These are phyloP conservation scores for Spencermartinsiella ligniputridi DNA, from an alignment of 1,139 yeast genomes.

Conservation along the genomic window DNA sequence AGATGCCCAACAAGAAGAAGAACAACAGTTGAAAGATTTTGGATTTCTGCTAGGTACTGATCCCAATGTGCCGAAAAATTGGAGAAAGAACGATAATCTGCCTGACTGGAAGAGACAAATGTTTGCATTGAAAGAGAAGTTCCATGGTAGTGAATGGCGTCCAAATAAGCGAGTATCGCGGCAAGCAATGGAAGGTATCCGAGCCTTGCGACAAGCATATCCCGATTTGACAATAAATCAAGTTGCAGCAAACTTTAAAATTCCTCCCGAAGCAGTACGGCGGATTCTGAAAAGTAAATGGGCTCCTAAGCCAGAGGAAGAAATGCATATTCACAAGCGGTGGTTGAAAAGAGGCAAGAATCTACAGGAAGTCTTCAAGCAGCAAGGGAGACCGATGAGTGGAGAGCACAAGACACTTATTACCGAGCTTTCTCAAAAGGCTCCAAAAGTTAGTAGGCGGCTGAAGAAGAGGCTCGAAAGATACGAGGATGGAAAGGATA, in stretches of 20 bases:
- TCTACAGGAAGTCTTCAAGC: slow-evolving; percentile 15
- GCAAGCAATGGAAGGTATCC: slow-evolving; percentile 63
- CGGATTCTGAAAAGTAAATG: slow-evolving; percentile 74
- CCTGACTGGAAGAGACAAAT: slow-evolving; percentile 70
- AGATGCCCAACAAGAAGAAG: too few relatives aligned
- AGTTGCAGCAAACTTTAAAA: slow-evolving; percentile 58
- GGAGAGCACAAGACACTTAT: neutral
- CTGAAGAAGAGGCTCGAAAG: slow-evolving; percentile 19
- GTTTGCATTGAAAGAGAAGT: slow-evolving; percentile 54
- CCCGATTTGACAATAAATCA: slow-evolving; percentile 61
- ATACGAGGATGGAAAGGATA: slow-evolving; percentile 5
- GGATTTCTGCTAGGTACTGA: neutral
- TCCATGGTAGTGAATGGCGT: slow-evolving; percentile 57
- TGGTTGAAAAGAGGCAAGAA: slow-evolving; percentile 46
- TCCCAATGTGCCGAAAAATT: slow-evolving; percentile 33
- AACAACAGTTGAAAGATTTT: neutral
- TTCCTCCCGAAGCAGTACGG: slow-evolving; percentile 81
- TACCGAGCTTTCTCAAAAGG: neutral
- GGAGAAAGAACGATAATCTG: slow-evolving; percentile 39
- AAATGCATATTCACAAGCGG: slow-evolving; percentile 41
- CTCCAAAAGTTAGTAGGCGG: too few relatives aligned
- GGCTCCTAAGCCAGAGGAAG: slow-evolving; percentile 59
- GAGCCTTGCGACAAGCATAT: slow-evolving; percentile 46
- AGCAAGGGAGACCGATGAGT: neutral
- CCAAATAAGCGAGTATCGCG: slow-evolving; percentile 68